phyloP scores from a whole-genome alignment of 768 basidiomycete genomes.

The Boletus vinaceobasis region DNA sequence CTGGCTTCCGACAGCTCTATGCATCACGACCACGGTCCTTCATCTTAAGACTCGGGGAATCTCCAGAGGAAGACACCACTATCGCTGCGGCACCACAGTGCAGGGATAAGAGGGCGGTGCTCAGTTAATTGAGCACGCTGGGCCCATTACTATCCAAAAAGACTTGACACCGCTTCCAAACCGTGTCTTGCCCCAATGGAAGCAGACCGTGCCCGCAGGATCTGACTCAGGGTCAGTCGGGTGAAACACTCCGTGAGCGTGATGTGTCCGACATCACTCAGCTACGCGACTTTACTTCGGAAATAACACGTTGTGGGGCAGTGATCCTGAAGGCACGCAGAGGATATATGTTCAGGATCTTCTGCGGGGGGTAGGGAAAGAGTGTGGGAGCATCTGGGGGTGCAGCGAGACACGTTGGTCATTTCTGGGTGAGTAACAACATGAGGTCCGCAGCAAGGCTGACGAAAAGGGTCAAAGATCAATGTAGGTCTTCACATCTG shows the following conservation, averaged over 20 bases:
- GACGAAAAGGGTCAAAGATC: not conserved
- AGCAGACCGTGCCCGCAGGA: slow-evolving; percentile 63
- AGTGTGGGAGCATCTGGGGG: slow-evolving; percentile 63
- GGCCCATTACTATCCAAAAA: no score
- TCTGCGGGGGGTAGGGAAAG: slow-evolving; percentile 59
- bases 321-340: slow-evolving; percentile 62
- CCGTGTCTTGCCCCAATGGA: slow-evolving; percentile 92
- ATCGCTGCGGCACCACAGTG: no score
- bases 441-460: not conserved
- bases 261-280: slow-evolving; percentile 20
- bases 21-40: no score
- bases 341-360: slow-evolving; percentile 89
- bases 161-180: slow-evolving; percentile 65
- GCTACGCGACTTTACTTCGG: slow-evolving; percentile 90
- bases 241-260: not conserved
- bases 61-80: no score
- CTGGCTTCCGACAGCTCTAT: no score
- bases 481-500: slow-evolving; percentile 82
- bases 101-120: no score
- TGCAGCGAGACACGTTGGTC: slow-evolving; percentile 63
- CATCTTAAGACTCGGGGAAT: no score
- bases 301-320: slow-evolving; percentile 27
- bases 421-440: slow-evolving; percentile 74
- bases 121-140: no score
- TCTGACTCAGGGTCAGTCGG: slow-evolving; percentile 45